A percentile compares a stretch with the other conserved stretches of the same genome.
These are phyloP conservation scores for Quercus lobata DNA, from an alignment of 331 rosid species.

Conservation along the genomic window DNA sequence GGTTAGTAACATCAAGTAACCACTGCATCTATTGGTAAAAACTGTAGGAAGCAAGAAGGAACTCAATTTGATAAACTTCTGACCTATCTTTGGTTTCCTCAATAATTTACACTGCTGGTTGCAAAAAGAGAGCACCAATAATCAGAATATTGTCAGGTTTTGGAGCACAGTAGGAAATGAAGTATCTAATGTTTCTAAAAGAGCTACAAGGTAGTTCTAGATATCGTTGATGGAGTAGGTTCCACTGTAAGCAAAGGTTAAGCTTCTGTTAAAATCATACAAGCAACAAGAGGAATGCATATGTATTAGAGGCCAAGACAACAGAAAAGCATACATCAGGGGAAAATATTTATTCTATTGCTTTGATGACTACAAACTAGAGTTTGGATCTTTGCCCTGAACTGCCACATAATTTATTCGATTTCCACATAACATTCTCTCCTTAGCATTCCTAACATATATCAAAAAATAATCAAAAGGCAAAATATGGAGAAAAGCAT, in stretches of 20 bases:
- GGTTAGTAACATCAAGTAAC: not conserved
- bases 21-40: not conserved
- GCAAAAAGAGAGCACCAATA: not conserved
- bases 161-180: too few species aligned
- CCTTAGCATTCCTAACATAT: not conserved
- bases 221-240: not conserved
- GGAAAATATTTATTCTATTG: not conserved
- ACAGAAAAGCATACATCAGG: too few species aligned
- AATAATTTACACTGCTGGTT: not conserved
- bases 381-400: not conserved
- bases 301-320: too few species aligned
- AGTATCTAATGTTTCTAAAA: not conserved
- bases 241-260: not conserved
- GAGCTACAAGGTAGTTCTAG: not conserved
- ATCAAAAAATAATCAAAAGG: not conserved
- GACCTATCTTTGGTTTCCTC: not conserved
- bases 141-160: not conserved
- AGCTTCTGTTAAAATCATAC: not conserved
- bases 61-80: not conserved
- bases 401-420: not conserved
- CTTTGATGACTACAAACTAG: not conserved
- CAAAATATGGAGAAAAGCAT: not conserved
- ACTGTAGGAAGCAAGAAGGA: not conserved
- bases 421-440: not conserved
- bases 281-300: not conserved